A percentile compares a stretch with the other conserved stretches of the same genome.
Conservation (phyloP, 176 grass and related monocot species). For the Triticum timopheevii region DNA sequence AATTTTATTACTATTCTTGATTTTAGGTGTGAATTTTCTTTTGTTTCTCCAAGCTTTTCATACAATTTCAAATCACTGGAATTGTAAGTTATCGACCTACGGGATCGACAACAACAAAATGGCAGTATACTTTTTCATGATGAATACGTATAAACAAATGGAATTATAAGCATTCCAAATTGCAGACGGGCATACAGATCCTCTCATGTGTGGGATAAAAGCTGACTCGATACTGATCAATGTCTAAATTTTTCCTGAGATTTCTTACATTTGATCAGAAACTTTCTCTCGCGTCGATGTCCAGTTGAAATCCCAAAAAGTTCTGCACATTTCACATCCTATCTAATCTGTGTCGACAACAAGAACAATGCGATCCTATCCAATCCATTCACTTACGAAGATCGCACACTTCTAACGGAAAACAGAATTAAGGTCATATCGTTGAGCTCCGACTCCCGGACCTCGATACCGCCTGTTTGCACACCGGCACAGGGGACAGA, state of each 20-base stretch:
- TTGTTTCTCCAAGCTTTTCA: no score
- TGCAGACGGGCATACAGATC: background rate
- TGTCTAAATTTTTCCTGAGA: background rate
- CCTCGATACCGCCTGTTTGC: no score
- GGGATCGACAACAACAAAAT: no score
- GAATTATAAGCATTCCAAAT: no score
- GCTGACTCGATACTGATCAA: background rate
- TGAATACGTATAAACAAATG: no score
- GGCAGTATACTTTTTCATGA: no score
- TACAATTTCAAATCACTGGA: no score
- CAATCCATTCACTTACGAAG: background rate
- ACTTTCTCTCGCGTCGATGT: background rate
- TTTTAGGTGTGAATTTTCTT: no score
- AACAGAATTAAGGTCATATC: slow-evolving; percentile 14
- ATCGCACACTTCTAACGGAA: background rate
- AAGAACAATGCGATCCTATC: background rate
- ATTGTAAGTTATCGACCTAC: no score
- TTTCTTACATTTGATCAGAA: background rate
- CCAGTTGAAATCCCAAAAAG: background rate
- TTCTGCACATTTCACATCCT: background rate
- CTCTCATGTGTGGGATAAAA: background rate
- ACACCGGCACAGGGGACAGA: background rate
- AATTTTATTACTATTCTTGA: no score
- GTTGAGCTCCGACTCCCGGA: slow-evolving; percentile 1
- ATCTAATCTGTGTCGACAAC: background rate